These are phyloP conservation scores for Seiridium unicorne DNA, from an alignment of 2,329 filamentous ascomycete genomes.

Conservation along the genomic window DNA sequence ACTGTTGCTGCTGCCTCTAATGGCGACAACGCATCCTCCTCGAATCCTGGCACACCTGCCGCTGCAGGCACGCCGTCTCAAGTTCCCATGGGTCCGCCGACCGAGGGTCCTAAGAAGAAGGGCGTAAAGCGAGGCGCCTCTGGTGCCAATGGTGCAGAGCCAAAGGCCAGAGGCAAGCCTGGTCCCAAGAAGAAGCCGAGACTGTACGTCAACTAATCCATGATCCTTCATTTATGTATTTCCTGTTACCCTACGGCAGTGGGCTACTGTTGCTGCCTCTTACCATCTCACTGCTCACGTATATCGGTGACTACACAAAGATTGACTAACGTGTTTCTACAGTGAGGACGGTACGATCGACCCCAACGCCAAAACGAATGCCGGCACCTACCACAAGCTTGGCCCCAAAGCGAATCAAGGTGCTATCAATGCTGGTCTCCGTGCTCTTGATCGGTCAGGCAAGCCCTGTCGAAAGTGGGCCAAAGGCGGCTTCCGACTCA, in stretches of 20 bases:
- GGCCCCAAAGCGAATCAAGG: slow-evolving; percentile 96
- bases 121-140: slow-evolving; percentile 68
- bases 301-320: slow-evolving; percentile 6
- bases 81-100: slow-evolving; percentile 57
- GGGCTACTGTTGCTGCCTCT: background rate
- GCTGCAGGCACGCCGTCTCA: slow-evolving; percentile 55
- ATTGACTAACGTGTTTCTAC: slow-evolving; percentile 25
- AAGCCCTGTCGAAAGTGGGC: slow-evolving; percentile 92
- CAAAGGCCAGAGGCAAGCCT: slow-evolving; percentile 79
- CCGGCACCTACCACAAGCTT: slow-evolving; percentile 70
- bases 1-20: slow-evolving; percentile 39
- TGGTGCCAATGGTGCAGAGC: slow-evolving; percentile 57
- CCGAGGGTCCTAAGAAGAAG: slow-evolving; percentile 70
- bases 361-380: slow-evolving; percentile 46
- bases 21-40: slow-evolving; percentile 58
- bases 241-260: too few species aligned
- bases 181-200: slow-evolving; percentile 95
- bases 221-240: background rate
- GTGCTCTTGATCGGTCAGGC: slow-evolving; percentile 88
- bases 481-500: slow-evolving; percentile 77
- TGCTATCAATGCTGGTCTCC: slow-evolving; percentile 93
- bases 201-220: slow-evolving; percentile 64
- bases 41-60: slow-evolving; percentile 58
- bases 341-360: slow-evolving; percentile 66
- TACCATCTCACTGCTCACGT: background rate